Evolutionary conservation across 78 protist species (phyloP), one percentile per base, ranked within the genome.

Genomic region (Polysphondylium violaceum): DNA sequence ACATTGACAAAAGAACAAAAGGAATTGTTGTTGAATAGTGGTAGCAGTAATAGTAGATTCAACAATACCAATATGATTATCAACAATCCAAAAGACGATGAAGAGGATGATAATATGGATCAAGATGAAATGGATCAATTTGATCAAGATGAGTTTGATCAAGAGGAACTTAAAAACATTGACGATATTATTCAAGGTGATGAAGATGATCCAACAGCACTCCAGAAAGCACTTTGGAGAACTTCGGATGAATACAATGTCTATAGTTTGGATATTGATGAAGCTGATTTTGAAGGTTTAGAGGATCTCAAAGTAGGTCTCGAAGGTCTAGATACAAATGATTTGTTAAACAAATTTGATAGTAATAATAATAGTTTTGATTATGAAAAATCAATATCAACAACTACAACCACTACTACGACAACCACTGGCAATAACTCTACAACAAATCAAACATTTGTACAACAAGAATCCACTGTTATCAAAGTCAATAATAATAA

Each of bases 221-320:
- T 58, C 33, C 38, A 51, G 2, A 40, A 83, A 55, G 19, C 50
- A 25, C 9, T 59, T 6, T 83, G 90, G 90, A 69, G 90, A 40
- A 71, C 11, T 3, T 83, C 90, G 1, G 90, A 83, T 59, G 90
- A 83, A 58, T 83, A 83, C 53, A 83, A 69, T 44, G 90, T 74
- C 38, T 83, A 83, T 58, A n/a, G n/a, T n/a, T 69, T 83, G 40
- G 88, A 79, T 51, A 53, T 83, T 2, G 88, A 77, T 50, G 90
- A 83, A 44, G 31, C 31, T 8, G 78, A 83, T 44, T 56, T 83
- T 4, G 69, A 47, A 11, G 85, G 69, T 1, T 56, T 83, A 7
- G 90, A 83, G 1, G 90, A 83, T 41, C 33, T 83, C 25, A 83
- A 83, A 69, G 68, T 36, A 31, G 90, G 90, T 11, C 43, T 83